Evolutionary conservation across 352 stramenopile genomes (phyloP).

Genomic region (Pythium vanterpoolii): DNA sequence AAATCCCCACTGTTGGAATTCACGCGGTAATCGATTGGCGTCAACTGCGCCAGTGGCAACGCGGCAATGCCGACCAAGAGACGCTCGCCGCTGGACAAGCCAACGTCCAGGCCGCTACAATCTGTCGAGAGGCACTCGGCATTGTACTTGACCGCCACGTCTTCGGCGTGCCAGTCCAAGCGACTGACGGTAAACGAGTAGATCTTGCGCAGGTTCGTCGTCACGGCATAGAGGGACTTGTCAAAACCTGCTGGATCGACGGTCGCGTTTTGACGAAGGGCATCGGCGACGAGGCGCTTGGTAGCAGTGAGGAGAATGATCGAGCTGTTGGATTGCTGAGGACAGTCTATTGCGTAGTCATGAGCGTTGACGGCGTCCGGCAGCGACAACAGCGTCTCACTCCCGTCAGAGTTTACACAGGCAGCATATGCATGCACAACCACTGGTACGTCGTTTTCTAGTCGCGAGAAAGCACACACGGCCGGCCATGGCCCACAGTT

Average conservation of each 20-base stretch:
- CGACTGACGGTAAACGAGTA: conserved; percentile 3
- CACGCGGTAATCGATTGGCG: neutral
- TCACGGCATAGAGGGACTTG: neutral
- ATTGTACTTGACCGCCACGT: neutral
- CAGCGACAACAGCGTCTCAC: neutral
- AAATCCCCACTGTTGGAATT: neutral
- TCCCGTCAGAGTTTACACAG: neutral
- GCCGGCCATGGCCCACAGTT: neutral
- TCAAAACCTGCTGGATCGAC: neutral
- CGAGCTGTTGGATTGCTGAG: neutral
- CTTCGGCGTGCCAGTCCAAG: neutral
- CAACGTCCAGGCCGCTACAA: neutral
- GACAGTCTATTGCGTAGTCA: neutral
- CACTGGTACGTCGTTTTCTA: neutral
- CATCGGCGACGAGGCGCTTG: conserved; percentile 7
- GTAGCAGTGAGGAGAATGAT: neutral
- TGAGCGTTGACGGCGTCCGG: neutral
- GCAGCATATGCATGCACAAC: neutral
- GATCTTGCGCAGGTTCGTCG: conserved; percentile 11
- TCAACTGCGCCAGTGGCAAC: neutral
- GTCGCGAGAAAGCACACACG: neutral
- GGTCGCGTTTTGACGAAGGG: neutral
- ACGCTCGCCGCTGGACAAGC: neutral
- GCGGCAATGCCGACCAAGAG: neutral
- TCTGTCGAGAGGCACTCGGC: neutral